phyloP scores from a whole-genome alignment of 1,139 yeast genomes.

The Geotrichum reessii region DNA sequence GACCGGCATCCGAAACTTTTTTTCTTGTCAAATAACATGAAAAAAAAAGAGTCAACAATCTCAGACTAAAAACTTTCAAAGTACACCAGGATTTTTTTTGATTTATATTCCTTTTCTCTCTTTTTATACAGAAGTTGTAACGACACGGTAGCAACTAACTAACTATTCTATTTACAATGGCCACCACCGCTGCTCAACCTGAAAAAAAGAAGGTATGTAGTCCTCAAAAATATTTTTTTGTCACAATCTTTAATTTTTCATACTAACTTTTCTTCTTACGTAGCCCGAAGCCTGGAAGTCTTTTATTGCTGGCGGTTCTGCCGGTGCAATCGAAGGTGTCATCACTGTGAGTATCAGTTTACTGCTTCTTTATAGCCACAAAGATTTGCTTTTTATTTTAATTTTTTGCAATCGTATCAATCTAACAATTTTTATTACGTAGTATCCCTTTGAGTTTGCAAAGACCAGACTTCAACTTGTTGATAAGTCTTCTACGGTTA shows the following conservation, averaged over 20 bases:
- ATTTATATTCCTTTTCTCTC: background rate
- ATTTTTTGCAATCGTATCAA: background rate
- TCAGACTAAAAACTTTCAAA: background rate
- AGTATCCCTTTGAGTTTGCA: slow-evolving; percentile 93
- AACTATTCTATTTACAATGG: slow-evolving; percentile 2
- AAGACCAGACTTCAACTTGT: slow-evolving; percentile 86
- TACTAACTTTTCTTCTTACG: slow-evolving; percentile 1
- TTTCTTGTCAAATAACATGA: background rate
- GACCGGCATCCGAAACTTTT: background rate
- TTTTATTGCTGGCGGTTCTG: slow-evolving; percentile 88
- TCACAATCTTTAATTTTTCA: background rate
- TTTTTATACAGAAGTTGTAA: background rate
- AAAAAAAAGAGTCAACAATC: background rate
- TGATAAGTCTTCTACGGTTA: slow-evolving; percentile 54
- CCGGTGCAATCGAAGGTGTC: slow-evolving; percentile 90
- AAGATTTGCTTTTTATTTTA: background rate
- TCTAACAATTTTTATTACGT: background rate
- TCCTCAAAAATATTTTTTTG: too few relatives aligned
- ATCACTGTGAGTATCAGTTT: slow-evolving; percentile 43
- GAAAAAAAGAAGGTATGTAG: slow-evolving; percentile 20
- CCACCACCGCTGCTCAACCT: slow-evolving; percentile 12
- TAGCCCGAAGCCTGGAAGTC: slow-evolving; percentile 50
- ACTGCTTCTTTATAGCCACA: background rate
- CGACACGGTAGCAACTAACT: background rate
- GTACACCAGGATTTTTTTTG: background rate